phyloP scores from a whole-genome alignment of 1,284 basidiomycete genomes.

The Earliella scabrosa region DNA sequence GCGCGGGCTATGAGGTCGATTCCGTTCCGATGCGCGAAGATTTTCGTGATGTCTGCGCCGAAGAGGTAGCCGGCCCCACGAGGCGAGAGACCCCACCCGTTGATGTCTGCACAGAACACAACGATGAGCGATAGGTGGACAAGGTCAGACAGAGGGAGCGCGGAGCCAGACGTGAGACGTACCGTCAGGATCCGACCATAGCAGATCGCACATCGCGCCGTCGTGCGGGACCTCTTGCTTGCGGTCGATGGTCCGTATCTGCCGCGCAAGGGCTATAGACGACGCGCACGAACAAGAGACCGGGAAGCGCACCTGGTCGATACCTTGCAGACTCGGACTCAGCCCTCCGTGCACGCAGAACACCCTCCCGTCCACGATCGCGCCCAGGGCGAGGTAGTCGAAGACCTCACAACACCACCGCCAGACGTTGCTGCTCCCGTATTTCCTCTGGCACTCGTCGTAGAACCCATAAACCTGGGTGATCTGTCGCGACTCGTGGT shows the following conservation, averaged over 20 bases:
- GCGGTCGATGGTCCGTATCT: slow-evolving; percentile 95
- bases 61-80: slow-evolving; percentile 96
- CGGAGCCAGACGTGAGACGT: slow-evolving; percentile 7
- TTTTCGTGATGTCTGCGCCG: slow-evolving; percentile 89
- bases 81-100: slow-evolving; percentile 96
- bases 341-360: slow-evolving; percentile 94
- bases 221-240: slow-evolving; percentile 99
- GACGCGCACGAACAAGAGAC: background rate
- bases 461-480: slow-evolving; percentile 99
- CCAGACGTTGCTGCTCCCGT: slow-evolving; percentile 96
- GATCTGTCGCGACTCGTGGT: slow-evolving; percentile 99
- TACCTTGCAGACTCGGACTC: slow-evolving; percentile 81
- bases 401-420: slow-evolving; percentile 98
- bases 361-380: slow-evolving; percentile 94
- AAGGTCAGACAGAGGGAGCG: background rate
- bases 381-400: slow-evolving; percentile 93
- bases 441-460: slow-evolving; percentile 98
- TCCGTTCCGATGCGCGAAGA: slow-evolving; percentile 89
- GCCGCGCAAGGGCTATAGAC: background rate
- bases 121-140: no score
- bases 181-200: slow-evolving; percentile 99
- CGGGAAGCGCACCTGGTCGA: slow-evolving; percentile 76
- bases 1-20: slow-evolving; percentile 96
- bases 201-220: slow-evolving; percentile 97
- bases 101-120: slow-evolving; percentile 67